These are phyloP conservation scores for Coprinopsis cinerea DNA, from an alignment of 768 basidiomycete genomes.

Conservation along the genomic window DNA sequence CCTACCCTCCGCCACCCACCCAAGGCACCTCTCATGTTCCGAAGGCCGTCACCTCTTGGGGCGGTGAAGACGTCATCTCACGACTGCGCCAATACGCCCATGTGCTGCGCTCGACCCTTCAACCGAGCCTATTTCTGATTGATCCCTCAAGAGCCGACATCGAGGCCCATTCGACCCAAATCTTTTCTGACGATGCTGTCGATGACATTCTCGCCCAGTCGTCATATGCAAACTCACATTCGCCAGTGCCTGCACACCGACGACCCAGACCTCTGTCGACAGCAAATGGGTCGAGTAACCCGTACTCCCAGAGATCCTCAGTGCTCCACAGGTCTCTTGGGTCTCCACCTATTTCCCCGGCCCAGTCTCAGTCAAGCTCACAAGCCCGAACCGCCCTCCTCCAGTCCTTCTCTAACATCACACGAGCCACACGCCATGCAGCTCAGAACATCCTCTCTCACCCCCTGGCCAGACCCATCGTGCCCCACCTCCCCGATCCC, in stretches of 20 bases:
- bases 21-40: slow-evolving; percentile 37
- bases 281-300: slow-evolving; percentile 28
- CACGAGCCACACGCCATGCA: slow-evolving; percentile 85
- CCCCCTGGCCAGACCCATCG: slow-evolving; percentile 91
- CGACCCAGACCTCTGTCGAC: slow-evolving; percentile 61
- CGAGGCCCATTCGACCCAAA: slow-evolving; percentile 79
- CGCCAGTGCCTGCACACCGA: slow-evolving; percentile 79
- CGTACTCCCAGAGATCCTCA: slow-evolving; percentile 64
- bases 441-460: slow-evolving; percentile 95
- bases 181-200: slow-evolving; percentile 83
- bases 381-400: slow-evolving; percentile 78
- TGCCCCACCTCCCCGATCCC: slow-evolving; percentile 94
- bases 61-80: slow-evolving; percentile 79
- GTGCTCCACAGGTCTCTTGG: slow-evolving; percentile 77
- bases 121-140: slow-evolving; percentile 81
- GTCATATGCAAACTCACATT: slow-evolving; percentile 69
- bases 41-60: slow-evolving; percentile 58
- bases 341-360: slow-evolving; percentile 34
- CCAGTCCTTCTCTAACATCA: slow-evolving; percentile 93
- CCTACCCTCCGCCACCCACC: slow-evolving; percentile 61
- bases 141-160: slow-evolving; percentile 93
- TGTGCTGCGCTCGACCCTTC: slow-evolving; percentile 79
- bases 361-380: slow-evolving; percentile 42
- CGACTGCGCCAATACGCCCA: slow-evolving; percentile 74
- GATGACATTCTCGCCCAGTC: slow-evolving; percentile 82